phyloP scores from a whole-genome alignment of 2,329 filamentous ascomycete genomes.

The Waltergamsia citrina region DNA sequence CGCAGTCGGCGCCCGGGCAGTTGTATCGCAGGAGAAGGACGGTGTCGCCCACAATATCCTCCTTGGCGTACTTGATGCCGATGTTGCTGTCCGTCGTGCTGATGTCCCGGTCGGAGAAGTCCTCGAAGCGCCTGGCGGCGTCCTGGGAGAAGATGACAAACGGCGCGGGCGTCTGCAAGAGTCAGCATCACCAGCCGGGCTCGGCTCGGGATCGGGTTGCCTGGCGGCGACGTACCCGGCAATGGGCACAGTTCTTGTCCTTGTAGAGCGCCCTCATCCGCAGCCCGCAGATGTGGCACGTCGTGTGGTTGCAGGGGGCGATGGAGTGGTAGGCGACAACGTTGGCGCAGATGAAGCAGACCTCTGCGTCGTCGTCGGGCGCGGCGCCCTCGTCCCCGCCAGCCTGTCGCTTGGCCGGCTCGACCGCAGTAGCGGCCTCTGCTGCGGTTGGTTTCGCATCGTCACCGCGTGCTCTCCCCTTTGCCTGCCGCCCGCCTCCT shows the following conservation, averaged over 20 bases:
- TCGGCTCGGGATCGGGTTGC: too few species aligned
- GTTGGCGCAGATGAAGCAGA: constrained; percentile 97
- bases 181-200: not conserved
- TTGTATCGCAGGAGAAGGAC: constrained; percentile 86
- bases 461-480: too few species aligned
- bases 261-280: constrained; percentile 91
- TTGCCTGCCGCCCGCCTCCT: too few species aligned
- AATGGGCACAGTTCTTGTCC: constrained; percentile 93
- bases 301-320: constrained; percentile 90
- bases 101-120: constrained; percentile 68
- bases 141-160: constrained; percentile 93
- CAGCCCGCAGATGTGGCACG: constrained; percentile 91
- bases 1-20: constrained; percentile 72
- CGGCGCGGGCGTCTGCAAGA: constrained; percentile 50
- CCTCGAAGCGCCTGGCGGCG: constrained; percentile 69
- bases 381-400: constrained; percentile 18
- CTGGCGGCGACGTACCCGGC: constrained; percentile 73
- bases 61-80: constrained; percentile 83
- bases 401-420: constrained; percentile 15
- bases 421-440: constrained; percentile 9
- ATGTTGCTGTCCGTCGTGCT: constrained; percentile 73
- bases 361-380: constrained; percentile 64
- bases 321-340: constrained; percentile 80
- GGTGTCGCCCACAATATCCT: constrained; percentile 86
- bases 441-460: constrained; percentile 19